Evolutionary conservation across 2,329 filamentous ascomycete species (phyloP), one percentile per base, ranked within the genome.

Genomic region (Cladophialophora chaetospira): DNA sequence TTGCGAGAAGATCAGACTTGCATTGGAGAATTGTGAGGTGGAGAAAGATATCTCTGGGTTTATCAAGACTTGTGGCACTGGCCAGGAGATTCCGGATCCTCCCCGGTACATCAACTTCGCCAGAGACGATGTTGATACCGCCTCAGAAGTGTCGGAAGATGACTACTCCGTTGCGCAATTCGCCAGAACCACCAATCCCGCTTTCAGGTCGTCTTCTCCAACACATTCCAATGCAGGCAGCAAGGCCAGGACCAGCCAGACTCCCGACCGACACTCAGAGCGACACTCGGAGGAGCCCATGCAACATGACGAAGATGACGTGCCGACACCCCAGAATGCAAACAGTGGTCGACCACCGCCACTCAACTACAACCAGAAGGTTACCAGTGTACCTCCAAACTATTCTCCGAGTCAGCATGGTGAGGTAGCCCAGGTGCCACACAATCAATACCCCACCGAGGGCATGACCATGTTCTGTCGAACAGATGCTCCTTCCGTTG

Each of bases 71-170:
- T 83, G 77, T 63, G 93, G 93, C 19, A 99, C 94, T 2, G 92
- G 94, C 4, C 93, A 97, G 72, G 95, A 99, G 72, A 99, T 99
- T 44, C 95, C 94, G 1, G 94, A 97, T 71, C 85, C 94, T 21
- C 94, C 94, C 40, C 97, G 91, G 72, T 99, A 97, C 72, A 97
- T 99, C 83, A 97, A 99, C 77, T 99, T 97, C 73, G 95, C 91
- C 71, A 88, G 94, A 9, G 94, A 93, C 13, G 92, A 96, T 70
- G 81, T 81, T 33, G 94, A 99, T 66, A 86, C 84, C 33, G 85
- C 86, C 64, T 97, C 93, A 1, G 90, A 94, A 61, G 79, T 82
- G 9, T 93, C 89, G 0, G 91, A 96, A 19, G 92, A 96, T n/a
- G 92, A 96, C 65, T 99, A 96, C 70, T 96, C 91, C 0, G 91